Evolutionary conservation across 495 filamentous ascomycete genomes (phyloP).

Genomic region (Filosporella fistucella): DNA sequence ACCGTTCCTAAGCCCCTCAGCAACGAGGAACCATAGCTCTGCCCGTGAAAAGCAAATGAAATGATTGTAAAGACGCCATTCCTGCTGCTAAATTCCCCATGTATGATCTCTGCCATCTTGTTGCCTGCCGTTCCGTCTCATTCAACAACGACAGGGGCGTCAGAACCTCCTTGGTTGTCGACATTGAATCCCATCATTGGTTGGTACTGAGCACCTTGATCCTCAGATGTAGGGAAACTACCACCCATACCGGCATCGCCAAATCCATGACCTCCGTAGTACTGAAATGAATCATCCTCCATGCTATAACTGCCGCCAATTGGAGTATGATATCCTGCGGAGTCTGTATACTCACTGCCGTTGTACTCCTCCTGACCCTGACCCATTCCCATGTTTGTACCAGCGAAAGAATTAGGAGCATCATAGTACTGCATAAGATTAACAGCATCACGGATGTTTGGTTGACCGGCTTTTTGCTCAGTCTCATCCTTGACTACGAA

Average conservation of each 20-base stretch:
- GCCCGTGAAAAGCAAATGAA: no score
- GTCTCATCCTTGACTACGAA: slow-evolving; percentile 7
- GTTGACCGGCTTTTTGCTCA: not conserved
- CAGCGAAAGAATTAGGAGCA: no score
- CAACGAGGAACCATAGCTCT: no score
- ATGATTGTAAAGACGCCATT: no score
- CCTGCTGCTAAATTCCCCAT: no score
- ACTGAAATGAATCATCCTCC: slow-evolving; percentile 3
- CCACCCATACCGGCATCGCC: not conserved
- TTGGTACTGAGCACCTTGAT: slow-evolving; percentile 4
- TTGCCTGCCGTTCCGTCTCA: no score
- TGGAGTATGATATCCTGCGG: slow-evolving; percentile 5
- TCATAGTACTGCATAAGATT: slow-evolving; percentile 20
- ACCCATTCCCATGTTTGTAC: not conserved
- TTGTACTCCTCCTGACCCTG: not conserved
- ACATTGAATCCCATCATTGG: not conserved
- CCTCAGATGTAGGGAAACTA: slow-evolving; percentile 1
- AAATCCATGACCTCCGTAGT: slow-evolving; percentile 3
- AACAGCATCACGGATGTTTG: slow-evolving; percentile 10
- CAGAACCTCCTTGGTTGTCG: slow-evolving; percentile 9
- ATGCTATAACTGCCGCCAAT: slow-evolving; percentile 2
- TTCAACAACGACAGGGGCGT: slow-evolving; percentile 16
- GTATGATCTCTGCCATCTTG: no score
- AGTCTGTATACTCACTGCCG: slow-evolving; percentile 5
- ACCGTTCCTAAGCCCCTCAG: no score